A percentile compares a stretch with the other conserved stretches of the same genome.
phyloP scores from a whole-genome alignment of 2,329 filamentous ascomycete species.

The Passalora sequoiae region DNA sequence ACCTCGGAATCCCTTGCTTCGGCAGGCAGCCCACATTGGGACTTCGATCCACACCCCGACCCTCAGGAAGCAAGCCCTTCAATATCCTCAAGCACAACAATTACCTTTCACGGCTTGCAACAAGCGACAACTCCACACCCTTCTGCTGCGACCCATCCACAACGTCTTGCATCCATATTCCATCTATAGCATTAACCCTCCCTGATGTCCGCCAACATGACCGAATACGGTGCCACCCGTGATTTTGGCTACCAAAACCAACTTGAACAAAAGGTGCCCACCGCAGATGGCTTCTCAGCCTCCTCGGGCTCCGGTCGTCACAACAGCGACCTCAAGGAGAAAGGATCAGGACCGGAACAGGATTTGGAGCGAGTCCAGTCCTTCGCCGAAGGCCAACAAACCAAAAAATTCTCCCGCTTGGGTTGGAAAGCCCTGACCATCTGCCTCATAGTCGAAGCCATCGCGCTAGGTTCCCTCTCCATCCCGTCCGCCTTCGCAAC shows the following conservation, averaged over 20 bases:
- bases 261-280: constrained; percentile 9
- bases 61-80: too few species aligned
- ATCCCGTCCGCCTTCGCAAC: constrained; percentile 52
- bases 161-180: too few species aligned
- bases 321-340: constrained; percentile 9
- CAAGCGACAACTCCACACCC: too few species aligned
- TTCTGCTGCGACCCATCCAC: too few species aligned
- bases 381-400: constrained; percentile 28
- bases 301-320: constrained; percentile 6
- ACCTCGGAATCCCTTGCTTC: too few species aligned
- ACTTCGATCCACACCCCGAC: too few species aligned
- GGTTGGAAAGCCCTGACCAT: constrained; percentile 45
- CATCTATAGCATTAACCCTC: too few species aligned
- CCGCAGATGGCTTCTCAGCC: constrained; percentile 11
- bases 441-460: constrained; percentile 54
- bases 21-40: too few species aligned
- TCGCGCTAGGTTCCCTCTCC: constrained; percentile 55
- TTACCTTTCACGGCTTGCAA: too few species aligned
- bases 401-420: constrained; percentile 40
- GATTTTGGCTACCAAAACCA: constrained; percentile 17
- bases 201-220: constrained; percentile 16
- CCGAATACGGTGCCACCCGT: constrained; percentile 15
- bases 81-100: too few species aligned
- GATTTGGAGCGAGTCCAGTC: constrained; percentile 21
- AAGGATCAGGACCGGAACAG: constrained; percentile 14